Evolutionary conservation across 495 filamentous ascomycete genomes (phyloP).

Genomic region (Choiromyces venosus): DNA sequence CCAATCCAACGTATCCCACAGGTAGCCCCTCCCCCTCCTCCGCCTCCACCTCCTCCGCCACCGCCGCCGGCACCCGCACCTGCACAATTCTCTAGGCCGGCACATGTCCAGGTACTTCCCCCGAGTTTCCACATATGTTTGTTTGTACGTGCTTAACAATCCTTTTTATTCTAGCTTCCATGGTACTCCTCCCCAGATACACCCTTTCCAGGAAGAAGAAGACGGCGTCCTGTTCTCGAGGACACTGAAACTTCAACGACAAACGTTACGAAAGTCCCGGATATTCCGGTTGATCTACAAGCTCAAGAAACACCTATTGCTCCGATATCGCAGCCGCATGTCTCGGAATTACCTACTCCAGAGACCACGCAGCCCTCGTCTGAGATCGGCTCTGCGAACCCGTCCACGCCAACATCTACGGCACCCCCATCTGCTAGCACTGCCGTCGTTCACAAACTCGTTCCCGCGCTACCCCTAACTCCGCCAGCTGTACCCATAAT

Average conservation of each 20-base stretch:
- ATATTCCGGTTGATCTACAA: not conserved
- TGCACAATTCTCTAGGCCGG: not conserved
- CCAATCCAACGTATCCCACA: conserved; percentile 15
- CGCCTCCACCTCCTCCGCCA: conserved; percentile 14
- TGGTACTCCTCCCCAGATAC: conserved; percentile 38
- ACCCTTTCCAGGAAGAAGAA: conserved; percentile 30
- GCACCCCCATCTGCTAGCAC: conserved; percentile 29
- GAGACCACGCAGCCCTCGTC: conserved; percentile 25
- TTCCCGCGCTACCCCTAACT: conserved; percentile 24
- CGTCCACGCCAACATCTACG: conserved; percentile 30
- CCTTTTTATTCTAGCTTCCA: conserved; percentile 28
- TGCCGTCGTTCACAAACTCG: conserved; percentile 24
- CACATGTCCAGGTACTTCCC: conserved; percentile 6
- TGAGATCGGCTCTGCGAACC: conserved; percentile 28
- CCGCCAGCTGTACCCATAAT: conserved; percentile 35
- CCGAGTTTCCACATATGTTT: conserved; percentile 4
- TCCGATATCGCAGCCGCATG: conserved; percentile 3
- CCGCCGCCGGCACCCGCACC: conserved; percentile 25
- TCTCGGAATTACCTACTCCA: conserved; percentile 24
- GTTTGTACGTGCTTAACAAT: not conserved
- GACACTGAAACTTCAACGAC: not conserved
- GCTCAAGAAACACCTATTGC: not conserved
- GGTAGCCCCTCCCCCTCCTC: conserved; percentile 15
- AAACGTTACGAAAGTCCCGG: not conserved
- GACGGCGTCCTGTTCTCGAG: conserved; percentile 6